Percentiles rank a stretch among this genome's conserved stretches.
Conservation (phyloP, 139 green algal species). For the Asterochloris sp. region DNA sequence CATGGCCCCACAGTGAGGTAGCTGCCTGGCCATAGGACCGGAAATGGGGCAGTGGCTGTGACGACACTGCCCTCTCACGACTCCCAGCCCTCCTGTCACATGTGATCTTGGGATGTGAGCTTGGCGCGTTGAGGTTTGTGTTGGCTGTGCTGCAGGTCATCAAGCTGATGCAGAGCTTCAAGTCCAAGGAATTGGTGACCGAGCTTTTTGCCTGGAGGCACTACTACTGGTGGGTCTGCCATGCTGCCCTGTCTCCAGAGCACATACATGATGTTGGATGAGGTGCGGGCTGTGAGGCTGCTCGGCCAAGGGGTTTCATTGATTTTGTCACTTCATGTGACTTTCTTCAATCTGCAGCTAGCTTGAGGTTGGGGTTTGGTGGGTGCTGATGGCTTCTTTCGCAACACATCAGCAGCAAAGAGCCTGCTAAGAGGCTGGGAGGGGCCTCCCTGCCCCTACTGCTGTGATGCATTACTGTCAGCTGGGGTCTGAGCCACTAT, state of each 20-base stretch:
- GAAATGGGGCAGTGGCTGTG: too few species aligned
- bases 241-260: not conserved
- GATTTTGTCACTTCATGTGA: too few species aligned
- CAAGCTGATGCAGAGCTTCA: constrained; percentile 98
- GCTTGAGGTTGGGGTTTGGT: not conserved
- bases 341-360: too few species aligned
- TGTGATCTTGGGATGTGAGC: not conserved
- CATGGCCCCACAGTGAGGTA: too few species aligned
- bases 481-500: not conserved
- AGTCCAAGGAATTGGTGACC: constrained; percentile 91
- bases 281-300: too few species aligned
- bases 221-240: constrained; percentile 91
- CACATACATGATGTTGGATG: not conserved
- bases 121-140: not conserved
- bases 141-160: constrained; percentile 67
- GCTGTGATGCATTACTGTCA: not conserved
- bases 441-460: too few species aligned
- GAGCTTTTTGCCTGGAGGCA: constrained; percentile 98
- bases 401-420: too few species aligned
- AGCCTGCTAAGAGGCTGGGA: too few species aligned
- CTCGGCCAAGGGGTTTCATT: too few species aligned
- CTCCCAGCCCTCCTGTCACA: not conserved
- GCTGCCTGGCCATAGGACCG: too few species aligned
- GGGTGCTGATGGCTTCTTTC: not conserved
- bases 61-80: not conserved